Percentiles rank a stretch among this genome's conserved stretches.
phyloP scores from a whole-genome alignment of 495 filamentous ascomycete species.

The Lepraria neglecta region DNA sequence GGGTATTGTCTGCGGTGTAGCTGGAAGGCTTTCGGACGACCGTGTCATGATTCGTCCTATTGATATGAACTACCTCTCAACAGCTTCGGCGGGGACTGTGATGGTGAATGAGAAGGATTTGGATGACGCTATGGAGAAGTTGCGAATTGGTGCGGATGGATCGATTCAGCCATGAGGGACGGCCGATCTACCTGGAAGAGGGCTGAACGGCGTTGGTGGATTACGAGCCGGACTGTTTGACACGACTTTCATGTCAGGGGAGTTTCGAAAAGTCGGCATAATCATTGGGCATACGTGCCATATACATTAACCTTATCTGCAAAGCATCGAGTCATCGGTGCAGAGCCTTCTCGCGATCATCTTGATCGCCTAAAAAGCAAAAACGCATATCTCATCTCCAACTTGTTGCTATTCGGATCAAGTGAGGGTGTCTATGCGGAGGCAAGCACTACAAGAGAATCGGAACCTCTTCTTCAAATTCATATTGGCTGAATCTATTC shows the following conservation, averaged over 20 bases:
- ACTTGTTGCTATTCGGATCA: neutral
- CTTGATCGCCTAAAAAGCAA: neutral
- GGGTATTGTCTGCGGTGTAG: constrained; percentile 89
- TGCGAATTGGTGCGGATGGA: constrained; percentile 33
- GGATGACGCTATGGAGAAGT: constrained; percentile 60
- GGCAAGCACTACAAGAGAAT: too few species aligned
- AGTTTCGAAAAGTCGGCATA: neutral
- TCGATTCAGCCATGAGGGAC: constrained; percentile 11
- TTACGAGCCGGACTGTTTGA: neutral
- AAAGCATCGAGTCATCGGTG: neutral
- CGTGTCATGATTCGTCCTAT: constrained; percentile 38
- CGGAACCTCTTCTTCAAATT: too few species aligned
- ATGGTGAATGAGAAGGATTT: constrained; percentile 72
- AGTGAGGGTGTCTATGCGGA: neutral
- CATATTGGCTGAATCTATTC: too few species aligned
- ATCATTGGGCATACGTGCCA: constrained; percentile 3
- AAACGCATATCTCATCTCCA: neutral
- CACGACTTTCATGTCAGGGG: neutral
- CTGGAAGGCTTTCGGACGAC: constrained; percentile 63
- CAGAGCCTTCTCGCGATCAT: neutral
- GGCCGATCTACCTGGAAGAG: neutral
- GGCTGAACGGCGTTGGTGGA: neutral
- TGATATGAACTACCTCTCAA: constrained; percentile 89
- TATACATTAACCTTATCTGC: neutral
- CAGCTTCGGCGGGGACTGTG: constrained; percentile 83